phyloP scores from a whole-genome alignment of 768 basidiomycete genomes.

The Tubosaeta sp. region DNA sequence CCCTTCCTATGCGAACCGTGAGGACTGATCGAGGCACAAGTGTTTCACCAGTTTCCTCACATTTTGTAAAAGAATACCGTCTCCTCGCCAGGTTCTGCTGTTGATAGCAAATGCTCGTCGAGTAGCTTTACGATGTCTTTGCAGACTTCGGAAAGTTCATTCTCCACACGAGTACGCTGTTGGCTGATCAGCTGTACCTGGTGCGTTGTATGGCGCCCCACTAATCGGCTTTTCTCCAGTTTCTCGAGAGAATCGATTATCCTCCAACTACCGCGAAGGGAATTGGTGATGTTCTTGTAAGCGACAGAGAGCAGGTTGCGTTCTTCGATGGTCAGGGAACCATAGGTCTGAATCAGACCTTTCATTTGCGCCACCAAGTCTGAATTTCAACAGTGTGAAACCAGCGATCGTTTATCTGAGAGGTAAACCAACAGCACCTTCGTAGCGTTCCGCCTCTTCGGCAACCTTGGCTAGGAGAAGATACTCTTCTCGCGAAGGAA shows the following conservation, averaged over 20 bases:
- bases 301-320: slow-evolving; percentile 86
- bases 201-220: slow-evolving; percentile 26
- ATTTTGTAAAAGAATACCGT: slow-evolving; percentile 90
- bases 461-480: slow-evolving; percentile 74
- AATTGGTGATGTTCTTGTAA: slow-evolving; percentile 87
- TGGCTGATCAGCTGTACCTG: slow-evolving; percentile 65
- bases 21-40: slow-evolving; percentile 4
- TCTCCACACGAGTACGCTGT: slow-evolving; percentile 73
- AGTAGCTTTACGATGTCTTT: slow-evolving; percentile 73
- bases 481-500: slow-evolving; percentile 37
- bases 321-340: slow-evolving; percentile 76
- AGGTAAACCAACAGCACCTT: slow-evolving; percentile 47
- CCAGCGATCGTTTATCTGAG: background rate
- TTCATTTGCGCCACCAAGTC: slow-evolving; percentile 81
- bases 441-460: slow-evolving; percentile 85
- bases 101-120: slow-evolving; percentile 53
- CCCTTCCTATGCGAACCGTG: slow-evolving; percentile 55
- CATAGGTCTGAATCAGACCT: slow-evolving; percentile 60
- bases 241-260: slow-evolving; percentile 74
- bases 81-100: slow-evolving; percentile 72
- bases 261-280: slow-evolving; percentile 81
- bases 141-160: slow-evolving; percentile 71
- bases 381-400: slow-evolving; percentile 30
- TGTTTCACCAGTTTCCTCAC: slow-evolving; percentile 37
- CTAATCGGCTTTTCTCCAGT: slow-evolving; percentile 39